A percentile compares a stretch with the other conserved stretches of the same genome.
Evolutionary conservation across 352 stramenopile species (phyloP).

Genomic region (Phytopythium aichiense): DNA sequence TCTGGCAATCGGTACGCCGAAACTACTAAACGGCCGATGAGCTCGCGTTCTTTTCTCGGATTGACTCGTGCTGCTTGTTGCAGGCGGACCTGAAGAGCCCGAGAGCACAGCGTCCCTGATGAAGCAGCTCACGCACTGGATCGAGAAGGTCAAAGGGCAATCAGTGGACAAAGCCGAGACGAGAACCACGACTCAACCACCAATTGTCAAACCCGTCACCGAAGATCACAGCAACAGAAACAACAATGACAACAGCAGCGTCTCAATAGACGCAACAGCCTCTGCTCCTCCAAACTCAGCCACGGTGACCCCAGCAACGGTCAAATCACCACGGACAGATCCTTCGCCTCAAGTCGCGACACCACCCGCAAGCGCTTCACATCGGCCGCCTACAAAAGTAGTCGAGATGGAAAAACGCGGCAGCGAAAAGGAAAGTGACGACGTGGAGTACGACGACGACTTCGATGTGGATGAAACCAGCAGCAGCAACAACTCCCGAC

Average conservation of each 20-base stretch:
- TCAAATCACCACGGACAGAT: background rate
- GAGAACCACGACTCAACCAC: background rate
- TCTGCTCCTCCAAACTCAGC: background rate
- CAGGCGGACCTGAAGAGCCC: constrained; percentile 13
- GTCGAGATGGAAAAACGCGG: background rate
- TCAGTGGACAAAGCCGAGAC: too few relatives aligned
- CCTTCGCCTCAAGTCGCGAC: background rate
- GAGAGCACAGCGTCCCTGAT: constrained; percentile 18
- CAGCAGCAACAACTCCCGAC: constrained; percentile 1
- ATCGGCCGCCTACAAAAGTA: background rate
- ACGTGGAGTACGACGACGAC: constrained; percentile 33
- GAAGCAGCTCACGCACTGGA: constrained; percentile 25
- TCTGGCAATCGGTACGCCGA: constrained; percentile 25
- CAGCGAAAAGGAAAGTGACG: constrained; percentile 17
- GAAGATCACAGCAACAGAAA: background rate
- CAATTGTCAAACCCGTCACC: background rate
- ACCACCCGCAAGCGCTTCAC: background rate
- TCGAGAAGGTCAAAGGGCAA: constrained; percentile 17
- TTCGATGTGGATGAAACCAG: constrained; percentile 36
- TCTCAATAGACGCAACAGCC: background rate
- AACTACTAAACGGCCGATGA: background rate
- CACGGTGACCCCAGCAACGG: background rate
- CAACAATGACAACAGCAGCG: background rate
- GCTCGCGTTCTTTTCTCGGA: background rate
- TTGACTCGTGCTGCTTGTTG: background rate